phyloP scores from a whole-genome alignment of 768 basidiomycete species.

The Russula brevipes region DNA sequence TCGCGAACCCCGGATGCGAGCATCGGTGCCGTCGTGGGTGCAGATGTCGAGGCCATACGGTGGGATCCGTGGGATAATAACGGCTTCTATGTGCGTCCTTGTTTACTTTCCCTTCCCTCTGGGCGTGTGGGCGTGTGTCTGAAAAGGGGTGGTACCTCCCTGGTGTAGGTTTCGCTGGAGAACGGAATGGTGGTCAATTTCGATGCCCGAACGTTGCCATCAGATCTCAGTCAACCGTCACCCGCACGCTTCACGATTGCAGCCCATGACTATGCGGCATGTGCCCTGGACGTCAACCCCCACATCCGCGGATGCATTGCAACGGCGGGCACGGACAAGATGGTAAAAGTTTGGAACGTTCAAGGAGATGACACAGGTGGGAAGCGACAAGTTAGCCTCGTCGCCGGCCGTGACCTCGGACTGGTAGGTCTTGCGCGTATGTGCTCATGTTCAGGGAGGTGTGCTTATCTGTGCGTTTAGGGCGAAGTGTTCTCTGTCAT shows the following conservation, averaged over 20 bases:
- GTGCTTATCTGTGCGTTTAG: conserved; percentile 38
- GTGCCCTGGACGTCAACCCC: conserved; percentile 86
- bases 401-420: conserved; percentile 83
- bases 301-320: conserved; percentile 85
- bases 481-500: conserved; percentile 92
- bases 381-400: conserved; percentile 75
- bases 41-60: conserved; percentile 87
- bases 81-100: conserved; percentile 70
- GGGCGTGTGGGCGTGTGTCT: not conserved
- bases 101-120: not conserved
- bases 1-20: conserved; percentile 75
- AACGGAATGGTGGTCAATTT: conserved; percentile 92
- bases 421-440: conserved; percentile 51
- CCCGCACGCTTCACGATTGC: conserved; percentile 82
- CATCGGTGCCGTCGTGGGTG: conserved; percentile 79
- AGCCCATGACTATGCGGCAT: conserved; percentile 88
- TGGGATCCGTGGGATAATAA: conserved; percentile 96
- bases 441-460: not conserved
- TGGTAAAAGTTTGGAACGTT: conserved; percentile 96
- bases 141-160: not conserved
- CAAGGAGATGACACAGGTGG: conserved; percentile 54
- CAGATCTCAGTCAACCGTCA: conserved; percentile 56
- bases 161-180: conserved; percentile 78
- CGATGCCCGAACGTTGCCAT: conserved; percentile 79
- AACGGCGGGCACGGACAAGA: conserved; percentile 92